phyloP scores from a whole-genome alignment of 345 rosid genomes.

The Eucalyptus pauciflora region DNA sequence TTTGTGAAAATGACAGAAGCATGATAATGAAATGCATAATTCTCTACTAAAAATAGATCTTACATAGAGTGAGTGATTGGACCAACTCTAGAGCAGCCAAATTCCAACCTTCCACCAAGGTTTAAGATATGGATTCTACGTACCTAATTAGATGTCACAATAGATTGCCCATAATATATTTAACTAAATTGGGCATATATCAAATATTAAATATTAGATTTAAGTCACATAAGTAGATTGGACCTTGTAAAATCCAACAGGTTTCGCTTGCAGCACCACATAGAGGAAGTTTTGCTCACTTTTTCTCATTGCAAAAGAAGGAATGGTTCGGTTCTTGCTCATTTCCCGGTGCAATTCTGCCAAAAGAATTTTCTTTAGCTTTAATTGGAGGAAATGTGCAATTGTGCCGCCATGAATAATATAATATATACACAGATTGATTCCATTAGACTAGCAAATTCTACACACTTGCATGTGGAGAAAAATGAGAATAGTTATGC shows the following conservation, averaged over 20 bases:
- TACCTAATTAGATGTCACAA: neutral
- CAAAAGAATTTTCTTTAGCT: neutral
- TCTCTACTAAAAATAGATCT: neutral
- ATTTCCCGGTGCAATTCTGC: neutral
- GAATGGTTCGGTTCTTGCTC: neutral
- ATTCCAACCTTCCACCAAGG: no score
- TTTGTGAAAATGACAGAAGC: neutral
- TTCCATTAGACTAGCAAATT: neutral
- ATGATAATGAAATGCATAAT: no score
- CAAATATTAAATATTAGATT: no score
- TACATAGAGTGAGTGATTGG: neutral
- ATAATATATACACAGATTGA: neutral
- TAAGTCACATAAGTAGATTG: neutral
- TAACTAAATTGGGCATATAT: no score
- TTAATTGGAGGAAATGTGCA: neutral
- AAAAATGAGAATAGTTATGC: neutral
- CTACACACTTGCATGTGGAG: neutral
- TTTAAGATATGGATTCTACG: no score
- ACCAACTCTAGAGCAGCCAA: neutral
- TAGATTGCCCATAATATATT: neutral
- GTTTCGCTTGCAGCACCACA: neutral
- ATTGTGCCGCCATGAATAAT: neutral
- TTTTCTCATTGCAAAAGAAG: neutral
- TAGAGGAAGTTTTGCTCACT: neutral
- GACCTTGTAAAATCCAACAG: neutral